Base-by-base conservation (phyloP, 1,139 yeast species). In the Wickerhamiella infanticola region DNA sequence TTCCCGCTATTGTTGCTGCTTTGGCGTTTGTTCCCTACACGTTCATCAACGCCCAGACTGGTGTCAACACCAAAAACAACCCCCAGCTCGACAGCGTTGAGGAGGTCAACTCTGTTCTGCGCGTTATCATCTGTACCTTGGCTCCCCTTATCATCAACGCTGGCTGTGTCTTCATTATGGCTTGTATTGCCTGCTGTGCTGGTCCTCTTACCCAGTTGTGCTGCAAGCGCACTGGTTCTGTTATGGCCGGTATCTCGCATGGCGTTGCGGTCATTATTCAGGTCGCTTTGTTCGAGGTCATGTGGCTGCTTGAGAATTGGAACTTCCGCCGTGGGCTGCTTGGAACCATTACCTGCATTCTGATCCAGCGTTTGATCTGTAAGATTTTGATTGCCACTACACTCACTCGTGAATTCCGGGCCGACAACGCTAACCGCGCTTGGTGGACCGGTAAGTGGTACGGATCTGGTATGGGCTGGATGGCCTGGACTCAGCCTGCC, bases 361-460 rank as follows among this genome's bases (percentile, higher is more conserved):
- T 88, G 67, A 70, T 83, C 58, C 95, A 93, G 73, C 80, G 98
- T 71, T 68, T 81, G 47, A 66, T 90, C 55, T 83, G 90, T 75
- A 86, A 90, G 72, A 65, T 83, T 59, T 71, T 90, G 72, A 83
- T 95, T 23, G 69, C 81, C 48, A 67, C 76, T 55, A 69, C 79
- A 68, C 74, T 90, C 63, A 88, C 98, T 45, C 81, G 99, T 72
- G 99, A 90, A 69, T 88, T 86, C 73, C 90, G 88, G 78, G 88
- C 85, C 59, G 98, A 93, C 67, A 88, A 82, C 63, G 75, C 98
- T 40, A 90, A 90, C 70, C 81, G 94, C 58, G 97, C 98, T 29
- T 90, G 94, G 90, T 90, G 99, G 99, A 82, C 95, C 51, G 99
- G 99, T 74, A 88, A 88, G 68, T 90, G 99, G 99, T 85, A 88